Percentiles rank a stretch among this genome's conserved stretches.
Conservation (phyloP, 164 flowering plant genomes). For the Vitis labrusca region DNA sequence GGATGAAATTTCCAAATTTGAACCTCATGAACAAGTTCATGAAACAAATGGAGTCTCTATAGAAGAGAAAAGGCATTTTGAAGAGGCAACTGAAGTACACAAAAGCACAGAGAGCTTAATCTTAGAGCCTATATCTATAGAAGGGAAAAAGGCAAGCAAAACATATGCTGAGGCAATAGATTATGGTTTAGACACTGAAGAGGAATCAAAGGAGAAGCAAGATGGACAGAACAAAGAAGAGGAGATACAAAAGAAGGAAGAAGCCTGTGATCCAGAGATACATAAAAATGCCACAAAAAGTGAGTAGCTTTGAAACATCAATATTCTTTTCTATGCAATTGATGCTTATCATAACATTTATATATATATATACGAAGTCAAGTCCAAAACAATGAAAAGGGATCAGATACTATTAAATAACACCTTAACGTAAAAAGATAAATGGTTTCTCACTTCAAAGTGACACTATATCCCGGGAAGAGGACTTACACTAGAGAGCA, state of each 20-base stretch:
- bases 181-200: background rate
- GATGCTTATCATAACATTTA: no score
- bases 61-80: constrained; percentile 11
- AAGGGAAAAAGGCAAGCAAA: constrained; percentile 7
- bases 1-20: constrained; percentile 7
- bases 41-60: constrained; percentile 10
- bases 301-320: background rate
- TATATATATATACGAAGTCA: no score
- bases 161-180: background rate
- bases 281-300: constrained; percentile 1
- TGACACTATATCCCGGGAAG: background rate
- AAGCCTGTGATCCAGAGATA: background rate
- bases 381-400: no score
- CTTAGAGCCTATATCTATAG: constrained; percentile 10
- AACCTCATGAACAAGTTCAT: constrained; percentile 11
- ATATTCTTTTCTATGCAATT: background rate
- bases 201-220: background rate
- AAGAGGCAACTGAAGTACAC: background rate
- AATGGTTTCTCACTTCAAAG: background rate
- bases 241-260: constrained; percentile 5
- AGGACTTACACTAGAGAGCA: background rate
- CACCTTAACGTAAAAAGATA: no score
- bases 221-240: background rate
- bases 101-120: constrained; percentile 6
- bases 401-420: no score